A percentile compares a stretch with the other conserved stretches of the same genome.
Evolutionary conservation across 2,329 filamentous ascomycete genomes (phyloP).

Genomic region (Fusarium brevicatenulatum): DNA sequence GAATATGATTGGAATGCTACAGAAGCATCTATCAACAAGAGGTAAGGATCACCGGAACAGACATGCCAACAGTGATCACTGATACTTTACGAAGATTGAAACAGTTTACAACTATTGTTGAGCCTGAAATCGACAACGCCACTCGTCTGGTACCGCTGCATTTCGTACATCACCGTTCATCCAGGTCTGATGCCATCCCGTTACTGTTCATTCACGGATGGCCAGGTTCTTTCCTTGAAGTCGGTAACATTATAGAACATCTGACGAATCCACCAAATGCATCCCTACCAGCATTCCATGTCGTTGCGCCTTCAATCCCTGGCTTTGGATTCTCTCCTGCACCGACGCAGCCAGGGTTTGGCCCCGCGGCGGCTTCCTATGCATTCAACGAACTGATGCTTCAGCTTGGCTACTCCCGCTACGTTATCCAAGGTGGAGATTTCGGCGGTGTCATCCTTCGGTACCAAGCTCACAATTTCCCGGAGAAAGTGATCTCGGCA

Average conservation of each 20-base stretch:
- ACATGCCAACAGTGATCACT: rapidly evolving
- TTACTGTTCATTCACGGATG: not conserved
- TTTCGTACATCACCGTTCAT: not conserved
- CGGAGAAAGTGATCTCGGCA: not conserved
- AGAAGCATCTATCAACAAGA: not conserved
- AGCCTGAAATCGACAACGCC: not conserved
- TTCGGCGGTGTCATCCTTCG: not conserved
- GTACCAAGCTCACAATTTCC: not conserved
- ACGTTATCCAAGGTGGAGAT: not conserved
- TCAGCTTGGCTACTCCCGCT: not conserved
- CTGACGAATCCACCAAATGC: not conserved
- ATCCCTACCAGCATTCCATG: not conserved
- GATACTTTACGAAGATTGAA: not conserved
- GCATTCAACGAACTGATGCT: not conserved
- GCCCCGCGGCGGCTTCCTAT: not conserved
- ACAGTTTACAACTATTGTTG: not conserved
- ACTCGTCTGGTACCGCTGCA: not conserved
- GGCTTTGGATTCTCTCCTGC: not conserved
- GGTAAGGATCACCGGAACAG: rapidly evolving
- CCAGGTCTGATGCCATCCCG: rapidly evolving
- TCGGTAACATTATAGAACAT: not conserved
- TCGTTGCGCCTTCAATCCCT: not conserved
- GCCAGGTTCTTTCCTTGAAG: not conserved
- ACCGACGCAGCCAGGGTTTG: not conserved
- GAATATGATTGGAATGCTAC: not conserved